phyloP scores from a whole-genome alignment of 1,139 yeast genomes.

The Yamadazyma mexicana region DNA sequence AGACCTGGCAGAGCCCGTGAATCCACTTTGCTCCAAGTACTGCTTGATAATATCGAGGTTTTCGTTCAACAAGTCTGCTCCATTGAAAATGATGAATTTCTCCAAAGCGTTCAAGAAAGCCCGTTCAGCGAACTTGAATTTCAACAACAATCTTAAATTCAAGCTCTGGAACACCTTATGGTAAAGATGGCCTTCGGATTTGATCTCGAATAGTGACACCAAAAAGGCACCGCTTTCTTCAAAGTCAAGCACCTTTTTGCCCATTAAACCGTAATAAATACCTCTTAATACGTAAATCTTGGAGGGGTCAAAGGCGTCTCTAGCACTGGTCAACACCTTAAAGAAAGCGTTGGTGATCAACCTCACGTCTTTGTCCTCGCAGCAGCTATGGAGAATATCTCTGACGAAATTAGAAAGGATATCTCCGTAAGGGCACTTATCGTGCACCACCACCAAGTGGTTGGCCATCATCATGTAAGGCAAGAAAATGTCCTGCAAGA shows the following conservation, averaged over 20 bases:
- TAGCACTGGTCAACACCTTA: constrained; percentile 44
- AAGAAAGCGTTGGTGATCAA: constrained; percentile 32
- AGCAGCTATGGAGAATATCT: constrained; percentile 40
- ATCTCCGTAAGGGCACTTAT: constrained; percentile 60
- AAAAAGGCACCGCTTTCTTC: constrained; percentile 34
- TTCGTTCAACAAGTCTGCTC: constrained; percentile 29
- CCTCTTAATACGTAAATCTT: constrained; percentile 65
- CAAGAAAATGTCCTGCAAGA: constrained; percentile 53
- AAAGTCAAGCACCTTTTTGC: constrained; percentile 23
- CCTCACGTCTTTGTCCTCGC: constrained; percentile 25
- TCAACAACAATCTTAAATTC: constrained; percentile 45
- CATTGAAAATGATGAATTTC: constrained; percentile 46
- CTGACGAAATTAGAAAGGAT: constrained; percentile 48
- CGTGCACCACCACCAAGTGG: constrained; percentile 47
- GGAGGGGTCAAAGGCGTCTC: constrained; percentile 68
- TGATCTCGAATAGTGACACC: constrained; percentile 48
- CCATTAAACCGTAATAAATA: constrained; percentile 50
- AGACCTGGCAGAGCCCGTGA: background rate
- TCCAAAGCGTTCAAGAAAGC: constrained; percentile 33
- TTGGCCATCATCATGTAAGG: constrained; percentile 68
- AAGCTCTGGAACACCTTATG: constrained; percentile 52
- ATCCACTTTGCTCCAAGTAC: constrained; percentile 17
- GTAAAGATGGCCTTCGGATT: constrained; percentile 61
- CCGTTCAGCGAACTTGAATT: constrained; percentile 20
- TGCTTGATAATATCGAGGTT: constrained; percentile 26